These are phyloP conservation scores for Rhizoclosmatium globosum DNA, from an alignment of 192 early-diverging fungal species.

Conservation along the genomic window DNA sequence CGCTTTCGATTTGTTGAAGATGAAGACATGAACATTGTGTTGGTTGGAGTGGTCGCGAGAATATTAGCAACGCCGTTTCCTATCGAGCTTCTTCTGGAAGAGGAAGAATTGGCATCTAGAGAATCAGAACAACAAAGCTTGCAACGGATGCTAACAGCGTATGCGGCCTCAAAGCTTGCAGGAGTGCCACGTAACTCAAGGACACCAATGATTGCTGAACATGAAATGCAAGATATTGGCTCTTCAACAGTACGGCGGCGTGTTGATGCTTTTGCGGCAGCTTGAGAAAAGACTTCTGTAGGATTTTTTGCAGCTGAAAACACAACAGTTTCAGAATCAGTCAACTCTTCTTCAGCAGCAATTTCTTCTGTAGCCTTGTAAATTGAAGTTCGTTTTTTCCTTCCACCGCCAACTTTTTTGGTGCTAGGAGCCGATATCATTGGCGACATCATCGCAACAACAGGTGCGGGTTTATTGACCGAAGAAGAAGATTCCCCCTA, in stretches of 20 bases:
- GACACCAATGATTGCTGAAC: slow-evolving; percentile 24
- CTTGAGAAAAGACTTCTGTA: slow-evolving; percentile 37
- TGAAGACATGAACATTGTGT: not conserved
- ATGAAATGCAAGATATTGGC: slow-evolving; percentile 20
- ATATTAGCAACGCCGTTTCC: not conserved
- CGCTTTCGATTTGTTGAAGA: slow-evolving; percentile 29
- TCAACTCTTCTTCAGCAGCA: not conserved
- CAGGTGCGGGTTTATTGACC: not conserved
- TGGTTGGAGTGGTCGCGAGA: not conserved
- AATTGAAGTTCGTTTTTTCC: slow-evolving; percentile 10
- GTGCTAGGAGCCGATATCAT: slow-evolving; percentile 11
- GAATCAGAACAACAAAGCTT: slow-evolving; percentile 3
- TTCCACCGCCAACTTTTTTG: slow-evolving; percentile 10
- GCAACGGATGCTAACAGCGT: slow-evolving; percentile 24
- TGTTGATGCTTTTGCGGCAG: slow-evolving; percentile 35
- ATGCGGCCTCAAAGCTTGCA: slow-evolving; percentile 28
- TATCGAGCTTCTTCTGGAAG: not conserved
- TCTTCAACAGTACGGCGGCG: slow-evolving; percentile 41
- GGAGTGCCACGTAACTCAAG: slow-evolving; percentile 37
- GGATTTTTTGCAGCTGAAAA: slow-evolving; percentile 14
- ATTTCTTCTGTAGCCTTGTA: not conserved
- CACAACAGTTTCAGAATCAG: not conserved
- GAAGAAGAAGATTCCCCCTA: too few relatives aligned
- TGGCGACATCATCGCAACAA: slow-evolving; percentile 20
- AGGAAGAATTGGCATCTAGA: not conserved